Percentiles rank a stretch among this genome's conserved stretches.
These are phyloP conservation scores for Lipomyces lipofer DNA, from an alignment of 805 yeast species.

Conservation along the genomic window DNA sequence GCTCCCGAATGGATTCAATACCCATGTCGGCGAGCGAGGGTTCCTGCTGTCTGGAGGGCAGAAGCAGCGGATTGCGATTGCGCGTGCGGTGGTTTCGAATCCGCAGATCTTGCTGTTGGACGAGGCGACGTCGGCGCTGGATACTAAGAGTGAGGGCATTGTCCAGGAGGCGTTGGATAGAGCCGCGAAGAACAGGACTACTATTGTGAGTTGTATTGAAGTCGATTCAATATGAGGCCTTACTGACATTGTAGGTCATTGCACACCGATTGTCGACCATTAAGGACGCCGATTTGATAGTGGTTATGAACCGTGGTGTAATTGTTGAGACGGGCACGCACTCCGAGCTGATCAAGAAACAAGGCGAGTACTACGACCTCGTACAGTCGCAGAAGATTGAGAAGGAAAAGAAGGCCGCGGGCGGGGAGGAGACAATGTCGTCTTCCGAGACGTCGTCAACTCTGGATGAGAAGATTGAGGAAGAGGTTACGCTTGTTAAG, in stretches of 20 bases:
- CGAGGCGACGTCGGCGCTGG: constrained; percentile 69
- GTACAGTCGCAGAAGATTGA: constrained; percentile 43
- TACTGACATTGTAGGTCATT: constrained; percentile 54
- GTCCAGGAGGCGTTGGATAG: constrained; percentile 53
- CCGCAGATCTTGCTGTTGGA: constrained; percentile 61
- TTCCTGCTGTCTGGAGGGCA: constrained; percentile 68
- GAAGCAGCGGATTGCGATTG: constrained; percentile 64
- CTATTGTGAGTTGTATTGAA: constrained; percentile 66
- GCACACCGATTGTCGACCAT: constrained; percentile 91
- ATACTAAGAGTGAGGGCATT: constrained; percentile 59
- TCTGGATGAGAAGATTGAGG: constrained; percentile 14
- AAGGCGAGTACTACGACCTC: constrained; percentile 39
- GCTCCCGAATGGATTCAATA: constrained; percentile 55
- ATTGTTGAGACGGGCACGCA: constrained; percentile 52
- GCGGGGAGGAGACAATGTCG: not conserved
- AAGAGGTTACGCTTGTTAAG: constrained; percentile 17
- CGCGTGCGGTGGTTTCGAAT: constrained; percentile 56
- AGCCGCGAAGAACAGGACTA: constrained; percentile 47
- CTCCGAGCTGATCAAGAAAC: constrained; percentile 38
- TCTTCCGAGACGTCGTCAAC: constrained; percentile 16
- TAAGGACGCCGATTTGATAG: constrained; percentile 58
- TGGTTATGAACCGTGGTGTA: constrained; percentile 53
- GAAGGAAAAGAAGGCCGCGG: constrained; percentile 33
- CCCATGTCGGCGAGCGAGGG: constrained; percentile 54
- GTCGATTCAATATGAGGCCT: constrained; percentile 47